Percentiles rank a stretch among this genome's conserved stretches.
phyloP scores from a whole-genome alignment of 2,329 filamentous ascomycete genomes.

The Fusarium aywerte region DNA sequence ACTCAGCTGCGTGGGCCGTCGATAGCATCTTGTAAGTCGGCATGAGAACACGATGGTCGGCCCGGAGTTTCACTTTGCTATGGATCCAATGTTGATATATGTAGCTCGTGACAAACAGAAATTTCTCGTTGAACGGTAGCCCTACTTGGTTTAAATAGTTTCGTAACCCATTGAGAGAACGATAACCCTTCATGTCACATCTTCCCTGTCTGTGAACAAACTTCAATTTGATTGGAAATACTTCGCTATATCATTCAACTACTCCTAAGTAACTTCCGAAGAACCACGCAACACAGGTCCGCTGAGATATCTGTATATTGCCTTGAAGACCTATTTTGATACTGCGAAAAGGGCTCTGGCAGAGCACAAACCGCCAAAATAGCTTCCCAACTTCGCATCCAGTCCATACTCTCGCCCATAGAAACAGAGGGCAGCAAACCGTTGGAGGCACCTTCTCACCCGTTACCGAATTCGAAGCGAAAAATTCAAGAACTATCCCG shows the following conservation, averaged over 20 bases:
- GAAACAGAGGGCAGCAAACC: conserved; percentile 55
- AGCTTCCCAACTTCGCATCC: conserved; percentile 62
- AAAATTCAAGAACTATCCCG: conserved; percentile 7
- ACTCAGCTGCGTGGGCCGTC: conserved; percentile 27
- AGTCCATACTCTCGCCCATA: conserved; percentile 62
- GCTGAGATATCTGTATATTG: too few relatives aligned
- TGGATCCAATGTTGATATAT: background rate
- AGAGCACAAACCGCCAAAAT: conserved; percentile 59
- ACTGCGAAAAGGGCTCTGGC: conserved; percentile 18
- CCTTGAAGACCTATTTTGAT: too few relatives aligned
- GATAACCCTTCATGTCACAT: background rate
- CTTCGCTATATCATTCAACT: background rate
- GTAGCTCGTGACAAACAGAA: background rate
- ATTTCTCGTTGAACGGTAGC: background rate
- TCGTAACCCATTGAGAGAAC: background rate
- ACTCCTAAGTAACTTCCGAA: background rate
- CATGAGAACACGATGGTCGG: conserved; percentile 12
- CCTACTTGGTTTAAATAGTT: conserved; percentile 2
- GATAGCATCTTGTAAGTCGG: conserved; percentile 30
- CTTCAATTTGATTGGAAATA: background rate
- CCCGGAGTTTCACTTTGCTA: conserved; percentile 13
- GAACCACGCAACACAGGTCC: background rate
- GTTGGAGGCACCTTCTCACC: conserved; percentile 31
- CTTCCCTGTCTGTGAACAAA: background rate
- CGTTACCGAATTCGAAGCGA: background rate